Evolutionary conservation across 2,329 filamentous ascomycete genomes (phyloP).

Genomic region (Fusarium aywerte): DNA sequence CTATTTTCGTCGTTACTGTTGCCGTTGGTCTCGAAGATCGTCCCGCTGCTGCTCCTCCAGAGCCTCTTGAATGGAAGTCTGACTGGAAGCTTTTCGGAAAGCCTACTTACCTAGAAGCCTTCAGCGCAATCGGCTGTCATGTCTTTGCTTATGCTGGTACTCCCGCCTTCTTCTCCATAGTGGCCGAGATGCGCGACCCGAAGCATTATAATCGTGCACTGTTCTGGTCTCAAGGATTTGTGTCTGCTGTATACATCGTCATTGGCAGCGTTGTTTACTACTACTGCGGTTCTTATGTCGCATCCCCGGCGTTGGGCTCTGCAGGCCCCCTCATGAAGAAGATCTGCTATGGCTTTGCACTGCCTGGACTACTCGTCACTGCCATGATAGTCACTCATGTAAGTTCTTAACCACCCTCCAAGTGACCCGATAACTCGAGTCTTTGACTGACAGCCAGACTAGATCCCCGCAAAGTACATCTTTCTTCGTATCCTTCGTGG

Average conservation of each 20-base stretch:
- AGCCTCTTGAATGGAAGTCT: slow-evolving; percentile 36
- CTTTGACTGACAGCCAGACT: slow-evolving; percentile 5
- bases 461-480: slow-evolving; percentile 44
- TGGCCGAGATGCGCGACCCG: slow-evolving; percentile 51
- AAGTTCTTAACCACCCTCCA: slow-evolving; percentile 9
- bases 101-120: slow-evolving; percentile 47
- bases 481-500: slow-evolving; percentile 47
- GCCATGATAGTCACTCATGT: slow-evolving; percentile 47
- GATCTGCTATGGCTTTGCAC: slow-evolving; percentile 56
- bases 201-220: slow-evolving; percentile 45
- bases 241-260: slow-evolving; percentile 49
- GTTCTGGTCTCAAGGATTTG: slow-evolving; percentile 40
- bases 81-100: slow-evolving; percentile 47
- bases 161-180: slow-evolving; percentile 50
- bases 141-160: slow-evolving; percentile 55
- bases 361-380: slow-evolving; percentile 47
- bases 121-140: slow-evolving; percentile 48
- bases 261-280: slow-evolving; percentile 57
- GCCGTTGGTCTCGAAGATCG: slow-evolving; percentile 48
- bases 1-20: slow-evolving; percentile 46
- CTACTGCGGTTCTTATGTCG: slow-evolving; percentile 58
- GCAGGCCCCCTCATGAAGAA: slow-evolving; percentile 57
- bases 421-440: not conserved
- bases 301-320: slow-evolving; percentile 59
- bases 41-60: slow-evolving; percentile 41